A percentile compares a stretch with the other conserved stretches of the same genome.
Evolutionary conservation across 257 asterid genomes (phyloP).

Genomic region (Ehretia macrophylla): DNA sequence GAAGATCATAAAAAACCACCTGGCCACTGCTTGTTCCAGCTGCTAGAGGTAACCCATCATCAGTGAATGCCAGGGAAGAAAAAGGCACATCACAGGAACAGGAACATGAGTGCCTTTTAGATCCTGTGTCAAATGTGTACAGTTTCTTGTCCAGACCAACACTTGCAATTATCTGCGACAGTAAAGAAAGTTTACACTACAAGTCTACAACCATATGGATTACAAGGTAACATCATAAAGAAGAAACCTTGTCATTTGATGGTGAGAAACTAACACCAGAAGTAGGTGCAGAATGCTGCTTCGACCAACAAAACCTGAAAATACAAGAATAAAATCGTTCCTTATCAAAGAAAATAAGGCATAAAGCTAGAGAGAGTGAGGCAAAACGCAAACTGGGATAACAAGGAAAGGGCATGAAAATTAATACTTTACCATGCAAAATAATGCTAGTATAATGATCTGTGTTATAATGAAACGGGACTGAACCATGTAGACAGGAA

Average conservation of each 20-base stretch:
- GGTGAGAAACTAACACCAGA: constrained; percentile 96
- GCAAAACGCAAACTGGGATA: background rate
- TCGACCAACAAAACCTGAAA: constrained; percentile 86
- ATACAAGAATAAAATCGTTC: constrained; percentile 10
- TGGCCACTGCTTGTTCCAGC: constrained; percentile 96
- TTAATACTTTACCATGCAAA: constrained; percentile 7
- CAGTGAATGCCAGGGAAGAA: constrained; percentile 84
- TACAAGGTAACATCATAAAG: constrained; percentile 10
- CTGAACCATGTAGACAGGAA: background rate
- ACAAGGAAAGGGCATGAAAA: constrained; percentile 8
- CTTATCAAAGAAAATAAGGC: background rate
- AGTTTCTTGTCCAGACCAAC: constrained; percentile 98
- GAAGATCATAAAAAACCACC: constrained; percentile 82
- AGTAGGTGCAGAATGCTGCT: constrained; percentile 97
- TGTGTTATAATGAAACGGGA: background rate
- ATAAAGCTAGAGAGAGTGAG: background rate
- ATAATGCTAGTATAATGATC: background rate
- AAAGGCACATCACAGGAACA: constrained; percentile 88
- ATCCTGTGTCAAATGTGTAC: constrained; percentile 80
- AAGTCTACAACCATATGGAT: background rate
- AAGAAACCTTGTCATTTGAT: constrained; percentile 85
- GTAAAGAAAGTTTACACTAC: constrained; percentile 4
- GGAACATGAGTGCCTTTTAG: constrained; percentile 80
- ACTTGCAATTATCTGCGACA: constrained; percentile 79
- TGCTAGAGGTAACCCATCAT: constrained; percentile 89